A percentile compares a stretch with the other conserved stretches of the same genome.
phyloP scores from a whole-genome alignment of 805 yeast genomes.

The Yamadazyma phyllophila region DNA sequence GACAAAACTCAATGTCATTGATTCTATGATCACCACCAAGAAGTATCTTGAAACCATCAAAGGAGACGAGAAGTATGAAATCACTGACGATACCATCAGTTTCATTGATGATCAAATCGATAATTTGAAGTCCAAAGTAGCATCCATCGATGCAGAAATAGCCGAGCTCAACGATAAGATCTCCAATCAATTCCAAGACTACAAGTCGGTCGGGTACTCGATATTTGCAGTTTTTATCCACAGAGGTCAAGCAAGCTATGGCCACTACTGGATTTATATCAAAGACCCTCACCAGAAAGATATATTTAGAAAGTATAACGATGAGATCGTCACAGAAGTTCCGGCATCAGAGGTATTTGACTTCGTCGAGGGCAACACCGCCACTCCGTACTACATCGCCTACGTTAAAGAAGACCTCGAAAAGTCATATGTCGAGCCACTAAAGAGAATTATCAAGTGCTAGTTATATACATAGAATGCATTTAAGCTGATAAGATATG shows the following conservation, averaged over 20 bases:
- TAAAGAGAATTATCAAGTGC: slow-evolving; percentile 44
- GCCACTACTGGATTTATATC: slow-evolving; percentile 96
- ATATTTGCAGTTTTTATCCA: slow-evolving; percentile 92
- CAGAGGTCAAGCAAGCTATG: slow-evolving; percentile 92
- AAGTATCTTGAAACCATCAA: slow-evolving; percentile 51
- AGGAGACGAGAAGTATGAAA: slow-evolving; percentile 23
- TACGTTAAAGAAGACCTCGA: slow-evolving; percentile 67
- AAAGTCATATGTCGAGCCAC: slow-evolving; percentile 57
- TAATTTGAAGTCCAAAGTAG: slow-evolving; percentile 46
- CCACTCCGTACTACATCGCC: slow-evolving; percentile 91
- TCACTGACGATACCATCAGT: slow-evolving; percentile 47
- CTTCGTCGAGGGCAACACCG: slow-evolving; percentile 66
- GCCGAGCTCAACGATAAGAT: slow-evolving; percentile 47
- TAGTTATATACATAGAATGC: background rate
- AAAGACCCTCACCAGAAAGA: slow-evolving; percentile 63
- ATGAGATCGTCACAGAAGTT: slow-evolving; percentile 89
- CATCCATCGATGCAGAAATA: slow-evolving; percentile 40
- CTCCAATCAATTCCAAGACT: slow-evolving; percentile 57
- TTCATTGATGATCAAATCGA: slow-evolving; percentile 47
- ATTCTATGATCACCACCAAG: slow-evolving; percentile 51
- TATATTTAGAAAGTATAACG: slow-evolving; percentile 87
- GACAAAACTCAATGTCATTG: slow-evolving; percentile 34
- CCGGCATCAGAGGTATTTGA: slow-evolving; percentile 62
- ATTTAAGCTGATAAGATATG: too few relatives aligned
- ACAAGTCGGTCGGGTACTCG: slow-evolving; percentile 68